Evolutionary conservation across 1,284 basidiomycete genomes (phyloP), one percentile per base, ranked within the genome.

Genomic region (Ceratobasidium sp.): DNA sequence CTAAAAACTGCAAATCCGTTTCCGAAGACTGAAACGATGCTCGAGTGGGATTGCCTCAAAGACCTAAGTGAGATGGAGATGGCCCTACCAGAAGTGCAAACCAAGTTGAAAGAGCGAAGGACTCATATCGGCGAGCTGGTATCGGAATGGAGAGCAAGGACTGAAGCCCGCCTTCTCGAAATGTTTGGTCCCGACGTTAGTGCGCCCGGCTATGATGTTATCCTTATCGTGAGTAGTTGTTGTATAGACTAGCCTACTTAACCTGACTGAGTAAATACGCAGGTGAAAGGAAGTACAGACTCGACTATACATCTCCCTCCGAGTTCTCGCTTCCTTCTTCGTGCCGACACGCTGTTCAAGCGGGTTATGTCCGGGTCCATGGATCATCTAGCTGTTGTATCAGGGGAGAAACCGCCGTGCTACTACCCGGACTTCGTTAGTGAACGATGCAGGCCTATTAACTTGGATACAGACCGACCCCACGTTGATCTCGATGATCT

Each of bases 261-360:
- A 40, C 40, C 20, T 40, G 26, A 69, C 26, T 38, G 13, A 56
- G n/a, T 17, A 23, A 13, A 48, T 66, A 5, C 12, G n/a, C 23
- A 71, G 69, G 69, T 71, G 15, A 40, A 61, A 59, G 69, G 69
- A 15, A 61, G 56, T 23, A 59, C 40, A 17, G 56, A 46, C 40
- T 52, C 40, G 40, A 44, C 54, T 17, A 13, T 13, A 1, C 54
- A 61, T 48, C 40, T 71, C 3, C 26, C 69, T 12, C 33, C 7
- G 26, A 48, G 46, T 42, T 20, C 69, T 13, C 69, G 69, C 26
- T 15, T 71, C 6, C 54, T 71, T 2, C 69, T 71, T 48, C 69
- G 69, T 7, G 69, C 69, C 56, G 69, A 71, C 56, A 71, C 69
- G 6, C 20, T 71, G 1, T 71, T 71, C 40, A 71, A 46, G 23